Percentiles rank a stretch among this genome's conserved stretches.
phyloP scores from a whole-genome alignment of 1,139 yeast genomes.

The Geotrichum aggregatum region DNA sequence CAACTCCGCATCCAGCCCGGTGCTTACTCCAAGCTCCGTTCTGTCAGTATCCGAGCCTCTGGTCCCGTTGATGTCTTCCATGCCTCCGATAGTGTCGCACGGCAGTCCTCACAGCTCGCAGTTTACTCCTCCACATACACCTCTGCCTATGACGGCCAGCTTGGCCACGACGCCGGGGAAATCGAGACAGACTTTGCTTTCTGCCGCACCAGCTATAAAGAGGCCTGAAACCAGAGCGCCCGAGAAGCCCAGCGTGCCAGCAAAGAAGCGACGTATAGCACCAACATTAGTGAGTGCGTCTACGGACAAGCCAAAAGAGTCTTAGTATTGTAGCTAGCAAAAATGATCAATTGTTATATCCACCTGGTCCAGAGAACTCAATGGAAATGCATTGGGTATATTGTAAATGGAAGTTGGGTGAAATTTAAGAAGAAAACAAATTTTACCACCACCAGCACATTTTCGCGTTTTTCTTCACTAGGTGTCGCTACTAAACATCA shows the following conservation, averaged over 20 bases:
- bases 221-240: not conserved
- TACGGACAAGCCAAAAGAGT: constrained; percentile 9
- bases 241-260: constrained; percentile 21
- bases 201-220: not conserved
- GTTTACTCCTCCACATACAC: constrained; percentile 20
- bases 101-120: constrained; percentile 12
- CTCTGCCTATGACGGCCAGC: constrained; percentile 6
- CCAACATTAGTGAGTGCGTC: constrained; percentile 42
- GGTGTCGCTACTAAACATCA: not conserved
- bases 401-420: too few species aligned
- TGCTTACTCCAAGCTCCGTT: constrained; percentile 11
- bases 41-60: constrained; percentile 11
- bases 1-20: constrained; percentile 2
- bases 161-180: not conserved
- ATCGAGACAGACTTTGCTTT: not conserved
- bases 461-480: not conserved
- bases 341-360: too few species aligned
- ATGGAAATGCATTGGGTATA: too few species aligned
- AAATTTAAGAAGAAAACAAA: not conserved
- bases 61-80: constrained; percentile 18
- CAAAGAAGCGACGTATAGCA: constrained; percentile 45
- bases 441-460: not conserved
- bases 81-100: constrained; percentile 19
- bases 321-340: not conserved
- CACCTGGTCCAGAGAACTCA: too few species aligned